Evolutionary conservation across 2,329 filamentous ascomycete genomes (phyloP).

Genomic region (Sarocladium oryzae): DNA sequence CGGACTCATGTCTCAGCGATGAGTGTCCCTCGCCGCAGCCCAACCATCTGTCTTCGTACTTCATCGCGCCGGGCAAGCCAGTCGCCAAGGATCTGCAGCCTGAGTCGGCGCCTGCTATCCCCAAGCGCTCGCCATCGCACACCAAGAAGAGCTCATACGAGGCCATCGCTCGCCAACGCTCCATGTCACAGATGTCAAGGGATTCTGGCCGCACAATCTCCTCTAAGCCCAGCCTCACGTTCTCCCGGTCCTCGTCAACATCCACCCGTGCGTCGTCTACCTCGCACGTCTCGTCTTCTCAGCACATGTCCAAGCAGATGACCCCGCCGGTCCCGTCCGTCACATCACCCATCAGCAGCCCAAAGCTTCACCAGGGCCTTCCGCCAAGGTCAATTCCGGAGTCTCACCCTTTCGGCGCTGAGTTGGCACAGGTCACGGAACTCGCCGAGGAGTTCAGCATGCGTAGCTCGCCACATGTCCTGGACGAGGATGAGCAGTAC

Average conservation of each 20-base stretch:
- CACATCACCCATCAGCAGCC: constrained; percentile 28
- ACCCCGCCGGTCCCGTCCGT: constrained; percentile 25
- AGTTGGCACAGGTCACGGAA: constrained; percentile 88
- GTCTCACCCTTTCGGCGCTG: constrained; percentile 75
- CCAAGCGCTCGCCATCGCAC: constrained; percentile 74
- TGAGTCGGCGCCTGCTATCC: constrained; percentile 57
- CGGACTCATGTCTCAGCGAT: constrained; percentile 48
- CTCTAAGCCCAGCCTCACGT: constrained; percentile 49
- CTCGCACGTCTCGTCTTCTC: constrained; percentile 29
- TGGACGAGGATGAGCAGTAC: constrained; percentile 61
- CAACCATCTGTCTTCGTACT: constrained; percentile 64
- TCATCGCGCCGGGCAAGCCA: constrained; percentile 46
- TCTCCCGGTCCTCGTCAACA: constrained; percentile 51
- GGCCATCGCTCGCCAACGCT: constrained; percentile 60
- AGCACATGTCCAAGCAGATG: constrained; percentile 22
- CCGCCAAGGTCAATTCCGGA: constrained; percentile 23
- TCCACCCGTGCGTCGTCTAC: constrained; percentile 45
- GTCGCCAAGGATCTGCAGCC: constrained; percentile 35
- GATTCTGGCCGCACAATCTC: constrained; percentile 46
- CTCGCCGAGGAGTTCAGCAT: constrained; percentile 81
- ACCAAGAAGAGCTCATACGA: constrained; percentile 79
- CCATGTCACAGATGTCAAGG: constrained; percentile 52
- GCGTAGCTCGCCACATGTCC: constrained; percentile 49
- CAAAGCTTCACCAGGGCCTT: constrained; percentile 8
- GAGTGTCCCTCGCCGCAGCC: constrained; percentile 48